Evolutionary conservation across 371 early-diverging fungal species (phyloP).

Genomic region (Rhizopus microsporus): DNA sequence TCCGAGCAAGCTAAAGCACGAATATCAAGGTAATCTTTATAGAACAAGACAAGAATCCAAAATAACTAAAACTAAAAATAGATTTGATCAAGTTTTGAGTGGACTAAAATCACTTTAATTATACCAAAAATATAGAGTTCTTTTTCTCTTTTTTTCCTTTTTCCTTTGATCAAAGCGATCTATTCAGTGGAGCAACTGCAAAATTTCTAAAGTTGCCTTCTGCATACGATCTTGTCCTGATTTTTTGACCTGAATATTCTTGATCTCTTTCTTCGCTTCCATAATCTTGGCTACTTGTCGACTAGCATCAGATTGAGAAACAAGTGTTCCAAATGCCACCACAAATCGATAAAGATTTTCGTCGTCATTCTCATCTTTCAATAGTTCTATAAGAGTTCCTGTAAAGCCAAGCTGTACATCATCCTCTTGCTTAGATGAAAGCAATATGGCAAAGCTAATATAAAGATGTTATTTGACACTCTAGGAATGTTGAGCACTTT

Average conservation of each 20-base stretch:
- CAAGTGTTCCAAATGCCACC: slow-evolving; percentile 63
- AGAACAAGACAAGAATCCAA: background rate
- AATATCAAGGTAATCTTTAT: slow-evolving; percentile 20
- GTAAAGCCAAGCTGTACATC: slow-evolving; percentile 49
- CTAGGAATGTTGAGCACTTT: background rate
- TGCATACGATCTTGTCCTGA: slow-evolving; percentile 26
- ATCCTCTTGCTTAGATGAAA: slow-evolving; percentile 37
- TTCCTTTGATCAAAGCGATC: background rate
- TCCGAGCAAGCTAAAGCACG: slow-evolving; percentile 28
- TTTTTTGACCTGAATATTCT: slow-evolving; percentile 13
- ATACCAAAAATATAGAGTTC: slow-evolving; percentile 5
- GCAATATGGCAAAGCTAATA: slow-evolving; percentile 43
- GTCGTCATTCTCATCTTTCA: slow-evolving; percentile 51
- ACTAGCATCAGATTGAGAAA: slow-evolving; percentile 31
- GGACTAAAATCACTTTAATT: slow-evolving; percentile 9
- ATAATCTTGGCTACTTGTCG: slow-evolving; percentile 39
- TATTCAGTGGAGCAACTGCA: slow-evolving; percentile 16
- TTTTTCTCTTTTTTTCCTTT: background rate
- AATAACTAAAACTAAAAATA: slow-evolving; percentile 3
- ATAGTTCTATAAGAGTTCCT: slow-evolving; percentile 42
- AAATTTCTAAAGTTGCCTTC: slow-evolving; percentile 21
- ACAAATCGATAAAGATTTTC: slow-evolving; percentile 59
- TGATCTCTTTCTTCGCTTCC: slow-evolving; percentile 27
- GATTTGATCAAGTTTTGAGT: slow-evolving; percentile 26
- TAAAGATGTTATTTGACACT: slow-evolving; percentile 1